Evolutionary conservation across 805 yeast species (phyloP), one percentile per base, ranked within the genome.

Genomic region (Candida gorgasii): DNA sequence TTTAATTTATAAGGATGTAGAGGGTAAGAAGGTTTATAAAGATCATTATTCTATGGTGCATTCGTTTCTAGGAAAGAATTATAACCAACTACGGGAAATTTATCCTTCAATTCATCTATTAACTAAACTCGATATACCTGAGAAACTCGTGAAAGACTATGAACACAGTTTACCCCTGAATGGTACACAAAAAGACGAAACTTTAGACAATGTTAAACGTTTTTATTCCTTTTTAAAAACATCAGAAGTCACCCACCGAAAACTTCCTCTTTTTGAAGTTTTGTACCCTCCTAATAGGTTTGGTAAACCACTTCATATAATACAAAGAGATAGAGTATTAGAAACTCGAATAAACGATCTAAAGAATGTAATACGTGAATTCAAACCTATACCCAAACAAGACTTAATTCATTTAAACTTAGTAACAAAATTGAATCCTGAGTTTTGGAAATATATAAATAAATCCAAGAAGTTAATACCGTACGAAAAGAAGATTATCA

Each of bases 31-130:
- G 13, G 40, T 12, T 5, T 43, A 44, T 20, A 8, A 54, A 7
- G 30, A 20, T 13, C 40, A 22, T n/a, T 17, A 58, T n/a, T 22
- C 13, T 7, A 60, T 67, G 62, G 36, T 55, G 12, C 19, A 33
- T 1, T 49, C 49, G 7, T 61, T 67, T 45, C 34, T 41, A 3
- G 44, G 48, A 8, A 40, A 50, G 24, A 52, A 53, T 17, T 59
- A 61, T 39, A 34, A 48, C 17, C 41, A 54, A 5, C 46, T 67
- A 29, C 55, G 58, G 20, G 29, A 40, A 1, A 29, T 44, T 3
- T 69, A 69, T 69, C 75, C 75, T 5, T 63, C 54, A 36, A 60
- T 57, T 4, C 73, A 70, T 44, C 13, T 48, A 11, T 38, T 51
- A 56, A 35, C 57, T 32, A 27, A 22, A 3, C 42, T 13, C 5